Evolutionary conservation across 805 yeast species (phyloP), one percentile per base, ranked within the genome.

Genomic region (Torulaspora quercuum): DNA sequence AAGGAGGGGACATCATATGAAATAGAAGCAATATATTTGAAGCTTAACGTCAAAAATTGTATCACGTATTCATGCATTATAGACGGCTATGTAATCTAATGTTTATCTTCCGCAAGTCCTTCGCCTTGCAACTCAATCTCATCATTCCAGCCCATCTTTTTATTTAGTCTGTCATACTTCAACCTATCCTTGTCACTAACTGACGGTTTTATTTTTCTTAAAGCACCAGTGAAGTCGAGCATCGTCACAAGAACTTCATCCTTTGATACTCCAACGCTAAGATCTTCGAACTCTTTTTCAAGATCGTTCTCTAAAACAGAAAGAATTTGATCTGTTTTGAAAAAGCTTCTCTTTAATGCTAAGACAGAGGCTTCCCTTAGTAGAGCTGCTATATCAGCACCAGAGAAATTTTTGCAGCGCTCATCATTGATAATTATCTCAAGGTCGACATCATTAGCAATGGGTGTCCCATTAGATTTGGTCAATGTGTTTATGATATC

Each of bases 301-400:
- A 67, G 56, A 38, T 67, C 52, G 34, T 72, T 76, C 30, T 77
- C 76, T n/a, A 61, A 72, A 13, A 61, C 57, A 7, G 66, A 61
- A 19, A 57, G 62, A 41, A 67, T 50, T 42, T 68, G 65, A 28
- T 73, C 76, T 5, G 61, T 60, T 7, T 63, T 62, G 60, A 82
- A 83, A 46, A 83, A 80, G 50, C 73, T 79, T 59, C 79, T 77
- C 58, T 87, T 83, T 59, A 89, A 70, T 1, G 97, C 94, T 34
- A 76, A 65, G 5, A 88, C 92, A 48, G 95, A 88, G n/a, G 97
- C 95, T 56, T 92, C 97, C 52, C 96, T 73, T 1, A 85, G 90
- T 39, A 92, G 65, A 3, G 96, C 87, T 1, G 95, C 87, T 39
- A 92, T 70, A 69, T 92, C 98, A 0, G 98, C 98, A 57, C 98